Percentiles rank a stretch among this genome's conserved stretches.
Evolutionary conservation across 305 asterid species (phyloP).

Genomic region (Stenogyne calaminthoides): DNA sequence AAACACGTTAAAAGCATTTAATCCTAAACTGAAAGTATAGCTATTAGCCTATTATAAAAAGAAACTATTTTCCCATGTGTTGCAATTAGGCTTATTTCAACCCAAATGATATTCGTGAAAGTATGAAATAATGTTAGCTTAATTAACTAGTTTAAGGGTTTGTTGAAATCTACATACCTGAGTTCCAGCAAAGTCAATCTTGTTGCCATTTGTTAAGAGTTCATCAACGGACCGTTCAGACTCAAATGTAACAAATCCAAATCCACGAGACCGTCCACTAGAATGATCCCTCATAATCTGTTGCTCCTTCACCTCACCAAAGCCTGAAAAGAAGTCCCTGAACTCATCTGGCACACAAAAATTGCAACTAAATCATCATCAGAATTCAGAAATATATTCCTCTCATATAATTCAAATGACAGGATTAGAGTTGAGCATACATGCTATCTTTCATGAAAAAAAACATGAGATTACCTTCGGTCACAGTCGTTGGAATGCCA

Average conservation of each 20-base stretch:
- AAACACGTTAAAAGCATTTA: not conserved
- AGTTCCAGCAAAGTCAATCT: constrained; percentile 53
- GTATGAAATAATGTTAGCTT: not conserved
- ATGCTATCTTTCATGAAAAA: not conserved
- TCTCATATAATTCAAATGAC: not conserved
- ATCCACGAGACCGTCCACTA: constrained; percentile 59
- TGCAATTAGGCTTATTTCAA: not conserved
- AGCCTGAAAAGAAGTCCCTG: constrained; percentile 52
- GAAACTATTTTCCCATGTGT: not conserved
- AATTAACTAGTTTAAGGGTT: not conserved
- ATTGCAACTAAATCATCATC: not conserved
- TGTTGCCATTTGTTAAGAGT: constrained; percentile 53
- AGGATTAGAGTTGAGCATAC: not conserved
- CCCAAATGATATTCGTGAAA: constrained; percentile 2
- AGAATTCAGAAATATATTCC: no score
- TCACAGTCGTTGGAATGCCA: constrained; percentile 50
- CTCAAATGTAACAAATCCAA: constrained; percentile 59
- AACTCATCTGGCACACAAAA: constrained; percentile 48
- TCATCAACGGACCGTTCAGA: constrained; percentile 56
- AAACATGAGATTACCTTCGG: constrained; percentile 43
- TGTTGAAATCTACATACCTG: constrained; percentile 38
- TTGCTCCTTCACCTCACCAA: constrained; percentile 58
- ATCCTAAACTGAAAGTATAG: not conserved
- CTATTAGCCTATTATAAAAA: not conserved
- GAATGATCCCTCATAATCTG: constrained; percentile 65